A percentile compares a stretch with the other conserved stretches of the same genome.
Conservation (phyloP, 1,284 basidiomycete genomes). For the Hypsizygus ulmarius region DNA sequence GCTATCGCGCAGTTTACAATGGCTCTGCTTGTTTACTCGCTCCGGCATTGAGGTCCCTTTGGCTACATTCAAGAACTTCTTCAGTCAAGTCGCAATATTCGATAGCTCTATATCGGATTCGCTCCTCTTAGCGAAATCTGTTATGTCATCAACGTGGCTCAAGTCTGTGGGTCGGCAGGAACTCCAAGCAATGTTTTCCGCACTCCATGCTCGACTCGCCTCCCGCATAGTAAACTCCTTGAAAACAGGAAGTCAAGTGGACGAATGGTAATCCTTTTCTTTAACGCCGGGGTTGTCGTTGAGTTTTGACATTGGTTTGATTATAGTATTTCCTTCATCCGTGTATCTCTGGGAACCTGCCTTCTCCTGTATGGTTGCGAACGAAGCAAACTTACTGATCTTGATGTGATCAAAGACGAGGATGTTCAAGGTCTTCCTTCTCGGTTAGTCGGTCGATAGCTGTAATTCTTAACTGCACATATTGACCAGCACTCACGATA, state of each 20-base stretch:
- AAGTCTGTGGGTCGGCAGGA: conserved; percentile 56
- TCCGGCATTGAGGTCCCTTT: conserved; percentile 70
- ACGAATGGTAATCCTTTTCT: conserved; percentile 34
- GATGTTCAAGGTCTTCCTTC: conserved; percentile 53
- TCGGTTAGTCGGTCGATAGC: conserved; percentile 39
- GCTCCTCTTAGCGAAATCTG: conserved; percentile 45
- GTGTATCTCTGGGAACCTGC: conserved; percentile 55
- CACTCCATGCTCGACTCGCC: conserved; percentile 44
- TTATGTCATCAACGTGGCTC: conserved; percentile 39
- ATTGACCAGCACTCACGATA: neutral
- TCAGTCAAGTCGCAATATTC: conserved; percentile 38
- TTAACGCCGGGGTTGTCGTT: neutral
- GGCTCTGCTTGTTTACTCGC: conserved; percentile 63
- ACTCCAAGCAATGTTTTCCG: conserved; percentile 48
- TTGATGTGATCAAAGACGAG: conserved; percentile 43
- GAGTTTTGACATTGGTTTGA: conserved; percentile 1
- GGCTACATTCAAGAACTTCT: conserved; percentile 46
- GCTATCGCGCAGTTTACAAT: conserved; percentile 51
- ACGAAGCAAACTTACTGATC: conserved; percentile 39
- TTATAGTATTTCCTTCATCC: conserved; percentile 46
- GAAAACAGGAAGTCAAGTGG: conserved; percentile 25
- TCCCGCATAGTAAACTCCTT: conserved; percentile 37
- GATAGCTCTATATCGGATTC: conserved; percentile 44
- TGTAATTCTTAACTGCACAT: neutral
- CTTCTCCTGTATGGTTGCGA: conserved; percentile 66